These are phyloP conservation scores for Colletotrichum echinochloae DNA, from an alignment of 2,329 filamentous ascomycete genomes.

Conservation along the genomic window DNA sequence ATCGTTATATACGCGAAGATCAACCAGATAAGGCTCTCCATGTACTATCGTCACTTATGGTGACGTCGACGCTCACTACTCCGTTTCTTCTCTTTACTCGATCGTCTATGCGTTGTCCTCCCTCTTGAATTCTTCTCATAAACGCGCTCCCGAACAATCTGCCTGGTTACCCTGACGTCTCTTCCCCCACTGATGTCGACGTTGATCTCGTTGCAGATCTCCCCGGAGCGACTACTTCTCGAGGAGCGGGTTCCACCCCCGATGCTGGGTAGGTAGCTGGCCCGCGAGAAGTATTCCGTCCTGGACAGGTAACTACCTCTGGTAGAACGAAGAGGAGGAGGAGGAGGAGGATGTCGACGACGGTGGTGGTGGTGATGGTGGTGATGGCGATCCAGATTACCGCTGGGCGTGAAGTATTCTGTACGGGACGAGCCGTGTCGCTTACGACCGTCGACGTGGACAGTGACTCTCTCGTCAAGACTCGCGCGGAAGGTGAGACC, in stretches of 20 bases:
- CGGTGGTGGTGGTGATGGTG: not conserved
- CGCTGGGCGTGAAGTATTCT: constrained; percentile 16
- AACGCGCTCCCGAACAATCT: constrained; percentile 12
- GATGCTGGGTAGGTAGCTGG: constrained; percentile 2
- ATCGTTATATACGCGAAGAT: no score
- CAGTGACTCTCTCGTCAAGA: constrained; percentile 1
- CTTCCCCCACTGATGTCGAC: not conserved
- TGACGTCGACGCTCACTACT: constrained; percentile 15
- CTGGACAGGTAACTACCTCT: not conserved
- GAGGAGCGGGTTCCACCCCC: constrained; percentile 1
- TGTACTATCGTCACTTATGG: not conserved
- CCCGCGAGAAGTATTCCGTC: constrained; percentile 3
- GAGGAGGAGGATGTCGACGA: not conserved
- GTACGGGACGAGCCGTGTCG: constrained; percentile 10
- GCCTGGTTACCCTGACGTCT: constrained; percentile 1
- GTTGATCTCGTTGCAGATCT: constrained; percentile 16
- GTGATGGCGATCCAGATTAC: constrained; percentile 3
- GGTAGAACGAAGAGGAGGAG: not conserved
- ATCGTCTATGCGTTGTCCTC: constrained; percentile 1
- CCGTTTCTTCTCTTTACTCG: constrained; percentile 18
- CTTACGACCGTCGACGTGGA: not conserved
- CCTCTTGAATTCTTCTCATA: constrained; percentile 22
- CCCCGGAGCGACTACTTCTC: constrained; percentile 10
- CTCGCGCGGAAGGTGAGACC: constrained; percentile 20
- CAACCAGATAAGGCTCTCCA: not conserved